A percentile compares a stretch with the other conserved stretches of the same genome.
Conservation (phyloP, 306 rosid genomes). For the Quercus suber region DNA sequence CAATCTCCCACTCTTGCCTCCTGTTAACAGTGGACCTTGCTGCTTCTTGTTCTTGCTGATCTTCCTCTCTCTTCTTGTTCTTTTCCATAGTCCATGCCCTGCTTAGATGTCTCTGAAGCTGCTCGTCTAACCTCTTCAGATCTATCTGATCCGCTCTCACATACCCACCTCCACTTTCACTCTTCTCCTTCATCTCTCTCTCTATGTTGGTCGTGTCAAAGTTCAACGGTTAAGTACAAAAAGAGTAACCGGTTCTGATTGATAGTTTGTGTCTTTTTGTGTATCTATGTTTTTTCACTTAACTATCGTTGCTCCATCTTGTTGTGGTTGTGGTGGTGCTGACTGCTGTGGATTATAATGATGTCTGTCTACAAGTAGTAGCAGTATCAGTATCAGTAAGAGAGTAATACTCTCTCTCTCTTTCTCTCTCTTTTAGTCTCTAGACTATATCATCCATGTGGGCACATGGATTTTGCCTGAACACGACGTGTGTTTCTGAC, state of each 20-base stretch:
- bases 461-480: conserved; percentile 97
- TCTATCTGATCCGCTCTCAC: conserved; percentile 99
- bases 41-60: background rate
- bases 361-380: conserved; percentile 31
- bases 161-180: conserved; percentile 76
- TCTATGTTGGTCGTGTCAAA: background rate
- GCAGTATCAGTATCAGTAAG: background rate
- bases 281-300: background rate
- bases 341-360: conserved; percentile 29
- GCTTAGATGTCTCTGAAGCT: conserved; percentile 87
- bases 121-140: conserved; percentile 98
- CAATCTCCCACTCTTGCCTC: conserved; percentile 98
- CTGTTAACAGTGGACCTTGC: conserved; percentile 44
- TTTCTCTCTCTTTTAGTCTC: conserved; percentile 8
- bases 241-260: background rate
- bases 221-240: background rate
- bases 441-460: conserved; percentile 58
- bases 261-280: conserved; percentile 1
- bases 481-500: conserved; percentile 83
- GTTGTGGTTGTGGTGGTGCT: background rate
- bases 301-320: background rate
- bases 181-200: conserved; percentile 68
- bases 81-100: conserved; percentile 95
- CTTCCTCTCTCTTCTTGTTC: conserved; percentile 63
- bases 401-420: background rate